Evolutionary conservation across 345 rosid genomes (phyloP).

Genomic region (Eucalyptus regnans): DNA sequence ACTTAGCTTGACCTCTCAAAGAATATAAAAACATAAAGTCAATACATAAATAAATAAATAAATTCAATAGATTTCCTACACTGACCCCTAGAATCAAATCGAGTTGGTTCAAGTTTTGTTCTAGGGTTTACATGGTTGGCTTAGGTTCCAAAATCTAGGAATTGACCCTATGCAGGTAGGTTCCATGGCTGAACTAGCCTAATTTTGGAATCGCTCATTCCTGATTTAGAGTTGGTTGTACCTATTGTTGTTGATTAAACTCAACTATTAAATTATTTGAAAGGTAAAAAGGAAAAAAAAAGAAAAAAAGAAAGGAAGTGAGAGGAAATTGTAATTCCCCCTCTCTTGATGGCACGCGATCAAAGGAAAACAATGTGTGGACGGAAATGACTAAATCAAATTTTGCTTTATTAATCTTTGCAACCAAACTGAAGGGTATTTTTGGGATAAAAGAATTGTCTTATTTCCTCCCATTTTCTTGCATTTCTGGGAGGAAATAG

Average conservation of each 20-base stretch:
- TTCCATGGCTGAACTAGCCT: rapidly evolving
- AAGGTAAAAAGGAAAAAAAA: no score
- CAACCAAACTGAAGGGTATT: neutral
- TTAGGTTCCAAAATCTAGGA: neutral
- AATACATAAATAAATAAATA: no score
- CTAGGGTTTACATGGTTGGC: neutral
- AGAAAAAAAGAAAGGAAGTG: neutral
- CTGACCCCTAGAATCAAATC: neutral
- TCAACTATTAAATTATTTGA: neutral
- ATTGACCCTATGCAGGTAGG: neutral
- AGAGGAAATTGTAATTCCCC: neutral
- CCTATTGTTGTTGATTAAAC: neutral
- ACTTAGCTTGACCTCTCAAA: neutral
- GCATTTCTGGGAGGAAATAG: neutral
- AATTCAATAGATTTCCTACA: neutral
- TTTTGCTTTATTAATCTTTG: no score
- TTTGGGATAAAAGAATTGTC: neutral
- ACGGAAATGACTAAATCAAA: neutral
- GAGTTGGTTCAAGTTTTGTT: no score
- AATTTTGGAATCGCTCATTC: no score
- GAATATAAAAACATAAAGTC: neutral
- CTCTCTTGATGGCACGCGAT: neutral
- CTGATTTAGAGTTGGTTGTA: neutral
- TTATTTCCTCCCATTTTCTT: neutral
- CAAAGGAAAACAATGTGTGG: neutral